Base-by-base conservation (phyloP, 106 monocot species). In the Dioscorea zingiberensis region DNA sequence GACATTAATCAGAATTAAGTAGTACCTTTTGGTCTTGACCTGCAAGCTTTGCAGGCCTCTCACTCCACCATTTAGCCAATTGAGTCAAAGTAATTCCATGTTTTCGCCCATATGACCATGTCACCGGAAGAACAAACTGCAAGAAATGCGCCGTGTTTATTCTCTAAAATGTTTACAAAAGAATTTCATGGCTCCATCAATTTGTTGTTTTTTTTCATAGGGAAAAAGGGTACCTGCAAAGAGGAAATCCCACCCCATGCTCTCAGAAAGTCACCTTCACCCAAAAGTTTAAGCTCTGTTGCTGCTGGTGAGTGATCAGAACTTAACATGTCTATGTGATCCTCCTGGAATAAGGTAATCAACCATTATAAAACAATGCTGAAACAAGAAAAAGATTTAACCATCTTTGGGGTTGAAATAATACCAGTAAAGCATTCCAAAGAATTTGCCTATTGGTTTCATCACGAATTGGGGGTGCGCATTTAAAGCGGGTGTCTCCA, bases 211-310 rank as follows among this genome's bases (percentile, higher is more conserved):
- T 18, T 53, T 13, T 53, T 53, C 13, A 0, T 18, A 53, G 51
- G 51, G 15, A 53, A 53, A 53, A 24, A 19, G 23, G 8, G 8
- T 22, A 49, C 97, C 88, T 97, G 98, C 77, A 98, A 78, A 64
- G 98, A 98, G 54, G 98, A 92, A 63, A 98, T 85, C 51, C 98
- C 98, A 53, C 98, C 98, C 98, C 98, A 98, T 29, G 98, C 97
- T 55, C 69, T 88, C 45, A 97, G 57, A 71, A 97, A 97, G 65
- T 92, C 72, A 25, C 95, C 98, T 72, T 98, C 86, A 54, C 87
- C 74, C 45, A 84, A 68, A 44, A 93, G 86, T 69, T 98, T 98
- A 24, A 98, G 81, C n/a, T 84, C 75, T 48, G 98, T 89, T 47
- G 69, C 30, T 60, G 89, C 78, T 47, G 98, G 98, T 55, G 98